Evolutionary conservation across 2,329 filamentous ascomycete species (phyloP).

Genomic region (Ceratocystis destructans): DNA sequence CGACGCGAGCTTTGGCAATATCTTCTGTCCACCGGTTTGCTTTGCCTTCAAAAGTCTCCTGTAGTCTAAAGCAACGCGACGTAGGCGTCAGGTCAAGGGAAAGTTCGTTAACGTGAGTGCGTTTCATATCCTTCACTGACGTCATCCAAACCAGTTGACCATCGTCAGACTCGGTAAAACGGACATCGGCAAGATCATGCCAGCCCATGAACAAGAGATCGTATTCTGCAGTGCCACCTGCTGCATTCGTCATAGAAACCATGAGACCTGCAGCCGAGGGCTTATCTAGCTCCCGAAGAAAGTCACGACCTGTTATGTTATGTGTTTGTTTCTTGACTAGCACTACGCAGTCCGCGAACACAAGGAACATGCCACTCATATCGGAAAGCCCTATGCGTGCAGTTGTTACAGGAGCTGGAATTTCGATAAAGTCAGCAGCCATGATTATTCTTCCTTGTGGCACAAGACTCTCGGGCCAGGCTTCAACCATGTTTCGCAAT

Average conservation of each 20-base stretch:
- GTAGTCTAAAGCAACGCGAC: conserved; percentile 55
- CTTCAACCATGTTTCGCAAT: conserved; percentile 60
- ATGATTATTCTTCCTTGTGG: conserved; percentile 67
- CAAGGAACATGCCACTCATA: conserved; percentile 53
- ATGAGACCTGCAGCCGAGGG: conserved; percentile 51
- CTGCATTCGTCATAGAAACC: conserved; percentile 49
- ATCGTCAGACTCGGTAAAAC: conserved; percentile 57
- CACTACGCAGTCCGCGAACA: conserved; percentile 73
- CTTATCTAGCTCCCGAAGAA: conserved; percentile 76
- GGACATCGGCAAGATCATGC: conserved; percentile 53
- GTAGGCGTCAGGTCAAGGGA: conserved; percentile 26
- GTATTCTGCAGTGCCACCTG: conserved; percentile 45
- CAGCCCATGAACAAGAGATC: conserved; percentile 67
- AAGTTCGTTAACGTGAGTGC: conserved; percentile 27
- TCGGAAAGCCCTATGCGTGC: conserved; percentile 22
- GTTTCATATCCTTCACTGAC: conserved; percentile 45
- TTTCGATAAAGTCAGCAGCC: conserved; percentile 65
- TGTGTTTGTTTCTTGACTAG: conserved; percentile 57
- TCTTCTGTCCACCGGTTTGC: conserved; percentile 70
- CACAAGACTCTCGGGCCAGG: conserved; percentile 59
- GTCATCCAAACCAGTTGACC: conserved; percentile 55
- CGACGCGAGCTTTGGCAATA: conserved; percentile 70
- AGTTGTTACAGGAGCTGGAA: conserved; percentile 52
- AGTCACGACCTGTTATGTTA: conserved; percentile 55
- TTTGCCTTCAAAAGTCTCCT: conserved; percentile 64